A percentile compares a stretch with the other conserved stretches of the same genome.
Conservation (phyloP, 2,329 filamentous ascomycete genomes). For the Colletotrichum sp. region DNA sequence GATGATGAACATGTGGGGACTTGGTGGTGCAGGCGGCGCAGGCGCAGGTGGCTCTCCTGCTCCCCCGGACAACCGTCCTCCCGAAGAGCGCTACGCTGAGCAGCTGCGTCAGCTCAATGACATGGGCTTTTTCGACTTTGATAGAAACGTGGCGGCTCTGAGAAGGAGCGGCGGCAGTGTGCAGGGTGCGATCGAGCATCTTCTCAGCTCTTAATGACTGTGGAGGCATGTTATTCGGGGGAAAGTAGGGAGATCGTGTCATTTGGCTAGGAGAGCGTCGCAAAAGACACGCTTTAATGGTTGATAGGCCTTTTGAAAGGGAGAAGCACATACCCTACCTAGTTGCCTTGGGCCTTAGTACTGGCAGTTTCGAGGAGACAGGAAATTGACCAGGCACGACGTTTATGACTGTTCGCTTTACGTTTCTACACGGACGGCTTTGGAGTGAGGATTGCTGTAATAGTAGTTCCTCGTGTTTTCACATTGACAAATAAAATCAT, state of each 20-base stretch:
- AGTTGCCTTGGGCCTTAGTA: slow-evolving; percentile 8
- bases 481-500: background rate
- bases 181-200: slow-evolving; percentile 84
- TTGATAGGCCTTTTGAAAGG: background rate
- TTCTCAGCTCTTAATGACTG: slow-evolving; percentile 49
- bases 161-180: slow-evolving; percentile 91
- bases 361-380: slow-evolving; percentile 5
- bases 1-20: slow-evolving; percentile 56
- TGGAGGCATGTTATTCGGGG: background rate
- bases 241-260: background rate
- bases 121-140: slow-evolving; percentile 99
- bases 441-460: background rate
- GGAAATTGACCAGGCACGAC: slow-evolving; percentile 19
- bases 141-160: slow-evolving; percentile 87
- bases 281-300: slow-evolving; percentile 4
- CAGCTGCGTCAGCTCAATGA: slow-evolving; percentile 95
- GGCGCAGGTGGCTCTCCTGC: slow-evolving; percentile 44
- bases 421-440: background rate
- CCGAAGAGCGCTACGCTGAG: slow-evolving; percentile 90
- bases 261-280: background rate
- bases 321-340: slow-evolving; percentile 18
- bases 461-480: background rate
- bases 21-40: slow-evolving; percentile 37
- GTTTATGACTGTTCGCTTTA: slow-evolving; percentile 9
- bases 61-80: slow-evolving; percentile 82